A percentile compares a stretch with the other conserved stretches of the same genome.
These are phyloP conservation scores for Fusarium luffae DNA, from an alignment of 2,329 filamentous ascomycete species.

Conservation along the genomic window DNA sequence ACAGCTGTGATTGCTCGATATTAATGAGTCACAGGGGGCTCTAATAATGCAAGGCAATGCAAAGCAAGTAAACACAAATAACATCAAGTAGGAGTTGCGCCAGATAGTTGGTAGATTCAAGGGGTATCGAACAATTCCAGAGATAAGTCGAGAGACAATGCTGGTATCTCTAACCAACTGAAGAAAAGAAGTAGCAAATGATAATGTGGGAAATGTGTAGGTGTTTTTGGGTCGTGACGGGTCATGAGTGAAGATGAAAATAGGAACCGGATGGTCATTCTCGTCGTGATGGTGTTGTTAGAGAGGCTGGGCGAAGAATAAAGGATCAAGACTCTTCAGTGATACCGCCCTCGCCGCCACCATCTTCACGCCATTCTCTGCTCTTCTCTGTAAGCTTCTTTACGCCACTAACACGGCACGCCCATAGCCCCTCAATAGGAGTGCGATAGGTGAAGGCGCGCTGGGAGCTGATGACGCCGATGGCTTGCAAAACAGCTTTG, in stretches of 20 bases:
- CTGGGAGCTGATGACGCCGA: slow-evolving; percentile 95
- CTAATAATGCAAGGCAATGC: slow-evolving; percentile 25
- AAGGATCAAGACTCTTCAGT: slow-evolving; percentile 65
- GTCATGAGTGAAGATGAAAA: slow-evolving; percentile 43
- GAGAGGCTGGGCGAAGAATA: slow-evolving; percentile 16
- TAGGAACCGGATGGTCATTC: slow-evolving; percentile 37
- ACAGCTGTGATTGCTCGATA: slow-evolving; percentile 10
- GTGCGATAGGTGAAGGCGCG: slow-evolving; percentile 94
- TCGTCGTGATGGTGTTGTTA: slow-evolving; percentile 28
- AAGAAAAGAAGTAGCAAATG: slow-evolving; percentile 35
- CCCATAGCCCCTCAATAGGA: slow-evolving; percentile 89
- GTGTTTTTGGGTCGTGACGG: slow-evolving; percentile 40
- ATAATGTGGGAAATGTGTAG: slow-evolving; percentile 38
- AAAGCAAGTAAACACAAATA: slow-evolving; percentile 19
- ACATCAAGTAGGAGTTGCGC: slow-evolving; percentile 22
- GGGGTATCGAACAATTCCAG: slow-evolving; percentile 43
- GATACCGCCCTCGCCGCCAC: slow-evolving; percentile 76
- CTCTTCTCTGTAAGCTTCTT: slow-evolving; percentile 84
- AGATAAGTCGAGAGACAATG: slow-evolving; percentile 19
- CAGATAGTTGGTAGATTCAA: slow-evolving; percentile 26
- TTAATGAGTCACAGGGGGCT: slow-evolving; percentile 5
- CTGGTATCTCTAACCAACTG: slow-evolving; percentile 38
- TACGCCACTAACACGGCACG: slow-evolving; percentile 81
- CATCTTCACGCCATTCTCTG: slow-evolving; percentile 90
- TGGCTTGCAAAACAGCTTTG: slow-evolving; percentile 95